Evolutionary conservation across 2,329 filamentous ascomycete genomes (phyloP).

Genomic region (Nakataea oryzae): DNA sequence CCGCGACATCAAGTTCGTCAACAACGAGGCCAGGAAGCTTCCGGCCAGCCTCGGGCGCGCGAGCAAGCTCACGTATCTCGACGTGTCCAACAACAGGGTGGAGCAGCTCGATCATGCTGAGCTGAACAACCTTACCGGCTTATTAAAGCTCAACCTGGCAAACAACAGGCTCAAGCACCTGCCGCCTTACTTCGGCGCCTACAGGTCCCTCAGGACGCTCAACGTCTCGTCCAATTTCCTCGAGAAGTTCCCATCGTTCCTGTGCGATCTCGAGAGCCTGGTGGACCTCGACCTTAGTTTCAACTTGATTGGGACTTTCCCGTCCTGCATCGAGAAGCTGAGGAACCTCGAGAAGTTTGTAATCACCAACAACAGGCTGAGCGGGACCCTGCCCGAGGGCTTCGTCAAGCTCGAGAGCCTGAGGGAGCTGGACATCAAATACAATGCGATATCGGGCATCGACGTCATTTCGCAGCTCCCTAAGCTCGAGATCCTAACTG

Average conservation of each 20-base stretch:
- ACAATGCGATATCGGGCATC: slow-evolving; percentile 82
- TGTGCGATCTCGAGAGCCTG: slow-evolving; percentile 71
- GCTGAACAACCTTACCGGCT: slow-evolving; percentile 60
- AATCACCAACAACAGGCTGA: slow-evolving; percentile 89
- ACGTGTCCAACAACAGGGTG: slow-evolving; percentile 88
- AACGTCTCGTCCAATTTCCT: slow-evolving; percentile 94
- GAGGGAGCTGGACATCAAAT: slow-evolving; percentile 88
- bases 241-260: slow-evolving; percentile 71
- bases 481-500: slow-evolving; percentile 75
- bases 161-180: slow-evolving; percentile 81
- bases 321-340: slow-evolving; percentile 67
- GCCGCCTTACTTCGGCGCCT: slow-evolving; percentile 73
- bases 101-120: slow-evolving; percentile 81
- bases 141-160: slow-evolving; percentile 84
- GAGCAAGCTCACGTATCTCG: slow-evolving; percentile 72
- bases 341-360: slow-evolving; percentile 77
- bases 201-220: slow-evolving; percentile 67
- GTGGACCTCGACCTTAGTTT: slow-evolving; percentile 96
- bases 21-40: slow-evolving; percentile 81
- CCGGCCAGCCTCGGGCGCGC: slow-evolving; percentile 78
- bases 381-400: slow-evolving; percentile 60
- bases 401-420: slow-evolving; percentile 68
- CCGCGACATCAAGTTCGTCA: slow-evolving; percentile 90
- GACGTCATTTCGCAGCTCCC: slow-evolving; percentile 78
- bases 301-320: slow-evolving; percentile 74